Evolutionary conservation across 495 filamentous ascomycete species (phyloP).

Genomic region (Penicillium dipodomyicola): DNA sequence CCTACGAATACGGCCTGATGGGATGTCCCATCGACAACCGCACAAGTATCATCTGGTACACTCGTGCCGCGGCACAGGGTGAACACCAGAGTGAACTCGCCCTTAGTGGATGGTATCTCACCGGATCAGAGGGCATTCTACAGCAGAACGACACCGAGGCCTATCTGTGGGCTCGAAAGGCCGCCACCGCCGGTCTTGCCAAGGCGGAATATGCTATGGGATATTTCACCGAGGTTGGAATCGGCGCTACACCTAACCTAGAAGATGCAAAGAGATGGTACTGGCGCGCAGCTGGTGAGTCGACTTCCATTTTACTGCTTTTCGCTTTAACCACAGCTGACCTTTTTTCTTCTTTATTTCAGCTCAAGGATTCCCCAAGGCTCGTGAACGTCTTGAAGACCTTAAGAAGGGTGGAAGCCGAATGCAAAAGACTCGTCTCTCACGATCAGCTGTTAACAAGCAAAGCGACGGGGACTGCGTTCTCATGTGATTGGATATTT

Average conservation of each 20-base stretch:
- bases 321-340: constrained; percentile 14
- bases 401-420: constrained; percentile 74
- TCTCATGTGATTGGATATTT: constrained; percentile 59
- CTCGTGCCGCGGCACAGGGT: constrained; percentile 83
- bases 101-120: constrained; percentile 94
- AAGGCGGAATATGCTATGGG: constrained; percentile 99
- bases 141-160: constrained; percentile 94
- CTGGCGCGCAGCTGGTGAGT: constrained; percentile 94
- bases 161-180: constrained; percentile 95
- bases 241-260: constrained; percentile 78
- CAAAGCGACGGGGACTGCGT: constrained; percentile 80
- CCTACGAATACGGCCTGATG: constrained; percentile 86
- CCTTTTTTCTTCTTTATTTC: constrained; percentile 19
- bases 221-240: constrained; percentile 94
- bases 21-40: constrained; percentile 79
- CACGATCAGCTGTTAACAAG: constrained; percentile 77
- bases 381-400: constrained; percentile 86
- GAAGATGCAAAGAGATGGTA: constrained; percentile 99
- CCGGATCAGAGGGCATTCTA: constrained; percentile 81
- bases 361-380: constrained; percentile 95
- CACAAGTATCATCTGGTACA: constrained; percentile 88
- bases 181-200: constrained; percentile 74
- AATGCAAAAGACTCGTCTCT: constrained; percentile 73
- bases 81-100: constrained; percentile 94
- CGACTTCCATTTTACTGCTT: constrained; percentile 6